These are phyloP conservation scores for Wallacemonas sp. DNA, from an alignment of 208 protist species.

Conservation along the genomic window DNA sequence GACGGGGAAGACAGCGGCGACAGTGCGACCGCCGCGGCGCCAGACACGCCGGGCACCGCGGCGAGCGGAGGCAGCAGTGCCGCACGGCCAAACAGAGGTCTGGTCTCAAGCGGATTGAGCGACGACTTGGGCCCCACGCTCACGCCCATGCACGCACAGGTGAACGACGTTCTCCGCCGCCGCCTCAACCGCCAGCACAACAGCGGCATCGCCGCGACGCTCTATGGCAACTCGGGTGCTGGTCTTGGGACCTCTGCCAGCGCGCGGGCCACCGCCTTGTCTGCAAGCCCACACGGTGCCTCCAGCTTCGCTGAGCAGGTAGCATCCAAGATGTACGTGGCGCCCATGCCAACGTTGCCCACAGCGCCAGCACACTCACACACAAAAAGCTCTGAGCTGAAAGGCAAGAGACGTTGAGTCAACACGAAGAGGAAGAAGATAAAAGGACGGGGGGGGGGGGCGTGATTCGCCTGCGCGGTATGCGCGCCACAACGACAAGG, in stretches of 20 bases:
- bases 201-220: not conserved
- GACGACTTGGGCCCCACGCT: slow-evolving; percentile 5
- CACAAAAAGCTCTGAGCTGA: too few relatives aligned
- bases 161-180: not conserved
- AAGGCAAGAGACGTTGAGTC: too few relatives aligned
- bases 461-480: too few relatives aligned
- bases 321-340: slow-evolving; percentile 7
- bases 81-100: too few relatives aligned
- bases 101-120: not conserved
- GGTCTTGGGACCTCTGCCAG: not conserved
- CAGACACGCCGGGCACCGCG: not conserved
- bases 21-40: not conserved
- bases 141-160: slow-evolving; percentile 2
- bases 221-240: not conserved
- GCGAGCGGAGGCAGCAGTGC: too few relatives aligned
- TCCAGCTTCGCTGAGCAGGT: slow-evolving; percentile 13
- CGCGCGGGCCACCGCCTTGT: not conserved
- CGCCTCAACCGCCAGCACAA: not conserved
- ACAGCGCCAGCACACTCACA: not conserved
- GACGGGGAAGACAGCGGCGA: not conserved
- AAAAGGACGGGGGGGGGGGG: too few relatives aligned
- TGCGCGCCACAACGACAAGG: too few relatives aligned
- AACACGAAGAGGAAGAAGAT: too few relatives aligned
- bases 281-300: not conserved
- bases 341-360: slow-evolving; percentile 7